phyloP scores from a whole-genome alignment of 495 filamentous ascomycete genomes.

The Clohesyomyces aquaticus region DNA sequence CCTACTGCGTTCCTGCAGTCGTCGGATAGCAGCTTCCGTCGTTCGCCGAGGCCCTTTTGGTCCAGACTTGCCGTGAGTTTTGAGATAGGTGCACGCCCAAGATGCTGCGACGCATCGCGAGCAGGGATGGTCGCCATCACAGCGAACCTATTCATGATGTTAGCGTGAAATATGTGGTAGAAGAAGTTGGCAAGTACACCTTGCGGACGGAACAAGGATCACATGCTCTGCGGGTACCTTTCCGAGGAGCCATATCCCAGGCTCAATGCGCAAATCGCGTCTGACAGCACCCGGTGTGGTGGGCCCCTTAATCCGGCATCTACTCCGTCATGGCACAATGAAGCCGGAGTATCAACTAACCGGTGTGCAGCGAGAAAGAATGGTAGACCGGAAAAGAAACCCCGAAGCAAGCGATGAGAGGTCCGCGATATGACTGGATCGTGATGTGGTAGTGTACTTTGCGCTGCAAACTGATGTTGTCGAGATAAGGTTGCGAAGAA shows the following conservation, averaged over 20 bases:
- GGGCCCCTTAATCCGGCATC: conserved; percentile 13
- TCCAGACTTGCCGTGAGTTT: conserved; percentile 31
- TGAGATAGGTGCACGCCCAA: conserved; percentile 33
- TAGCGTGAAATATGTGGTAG: no score
- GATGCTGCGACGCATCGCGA: conserved; percentile 28
- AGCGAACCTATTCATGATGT: no score
- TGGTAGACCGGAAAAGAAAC: not conserved
- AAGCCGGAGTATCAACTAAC: not conserved
- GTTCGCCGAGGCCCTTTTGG: conserved; percentile 32
- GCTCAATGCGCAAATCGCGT: not conserved
- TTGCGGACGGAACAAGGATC: conserved; percentile 38
- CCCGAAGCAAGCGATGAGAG: not conserved
- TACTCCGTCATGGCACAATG: conserved; percentile 1
- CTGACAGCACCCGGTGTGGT: conserved; percentile 7
- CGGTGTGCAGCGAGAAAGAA: not conserved
- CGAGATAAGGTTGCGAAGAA: conserved; percentile 7
- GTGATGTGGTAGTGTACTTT: conserved; percentile 1
- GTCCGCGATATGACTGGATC: not conserved
- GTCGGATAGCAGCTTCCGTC: conserved; percentile 24
- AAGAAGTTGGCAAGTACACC: no score
- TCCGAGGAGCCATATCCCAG: conserved; percentile 19
- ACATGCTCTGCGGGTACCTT: conserved; percentile 29
- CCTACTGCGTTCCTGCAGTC: conserved; percentile 18
- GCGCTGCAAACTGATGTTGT: conserved; percentile 24
- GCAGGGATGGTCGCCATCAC: conserved; percentile 31